Conservation (phyloP, 345 rosid species). For the Hibiscus trionum region DNA sequence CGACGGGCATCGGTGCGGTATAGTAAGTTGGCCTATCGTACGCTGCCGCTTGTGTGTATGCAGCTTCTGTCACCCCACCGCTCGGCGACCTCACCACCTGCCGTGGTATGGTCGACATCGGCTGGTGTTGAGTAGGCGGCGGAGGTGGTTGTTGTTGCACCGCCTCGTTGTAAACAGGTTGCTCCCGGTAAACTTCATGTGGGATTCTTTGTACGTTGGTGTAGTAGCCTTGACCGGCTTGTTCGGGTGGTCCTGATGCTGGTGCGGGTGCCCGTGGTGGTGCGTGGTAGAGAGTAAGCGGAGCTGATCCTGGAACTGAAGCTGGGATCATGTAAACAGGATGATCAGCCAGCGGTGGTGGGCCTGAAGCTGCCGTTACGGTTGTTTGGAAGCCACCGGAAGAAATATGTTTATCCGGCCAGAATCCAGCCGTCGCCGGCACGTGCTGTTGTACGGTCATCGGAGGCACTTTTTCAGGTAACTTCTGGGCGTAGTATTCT, state of each 20-base stretch:
- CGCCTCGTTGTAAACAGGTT: conserved; percentile 46
- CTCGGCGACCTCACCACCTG: conserved; percentile 33
- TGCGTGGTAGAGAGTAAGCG: conserved; percentile 32
- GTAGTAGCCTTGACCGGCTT: conserved; percentile 62
- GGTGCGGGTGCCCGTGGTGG: conserved; percentile 9
- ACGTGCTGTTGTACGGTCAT: conserved; percentile 21
- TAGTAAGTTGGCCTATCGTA: conserved; percentile 72
- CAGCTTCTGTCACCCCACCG: conserved; percentile 30
- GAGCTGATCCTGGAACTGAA: conserved; percentile 14
- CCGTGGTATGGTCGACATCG: conserved; percentile 18
- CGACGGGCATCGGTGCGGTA: conserved; percentile 34
- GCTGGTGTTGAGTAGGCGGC: conserved; percentile 19
- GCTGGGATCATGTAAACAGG: conserved; percentile 53
- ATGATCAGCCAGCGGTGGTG: conserved; percentile 30
- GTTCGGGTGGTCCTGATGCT: conserved; percentile 23
- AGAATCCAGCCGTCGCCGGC: conserved; percentile 38
- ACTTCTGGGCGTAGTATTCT: conserved; percentile 38
- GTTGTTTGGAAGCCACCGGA: conserved; percentile 38
- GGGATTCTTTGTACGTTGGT: conserved; percentile 52
- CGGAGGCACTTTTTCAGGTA: conserved; percentile 34
- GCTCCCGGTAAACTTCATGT: conserved; percentile 70
- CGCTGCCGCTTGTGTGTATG: conserved; percentile 42
- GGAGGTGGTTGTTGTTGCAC: conserved; percentile 8
- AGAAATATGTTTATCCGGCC: conserved; percentile 54
- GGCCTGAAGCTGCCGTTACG: conserved; percentile 27